A percentile compares a stretch with the other conserved stretches of the same genome.
Conservation (phyloP, 805 yeast genomes). For the Allodekkera sacchari region DNA sequence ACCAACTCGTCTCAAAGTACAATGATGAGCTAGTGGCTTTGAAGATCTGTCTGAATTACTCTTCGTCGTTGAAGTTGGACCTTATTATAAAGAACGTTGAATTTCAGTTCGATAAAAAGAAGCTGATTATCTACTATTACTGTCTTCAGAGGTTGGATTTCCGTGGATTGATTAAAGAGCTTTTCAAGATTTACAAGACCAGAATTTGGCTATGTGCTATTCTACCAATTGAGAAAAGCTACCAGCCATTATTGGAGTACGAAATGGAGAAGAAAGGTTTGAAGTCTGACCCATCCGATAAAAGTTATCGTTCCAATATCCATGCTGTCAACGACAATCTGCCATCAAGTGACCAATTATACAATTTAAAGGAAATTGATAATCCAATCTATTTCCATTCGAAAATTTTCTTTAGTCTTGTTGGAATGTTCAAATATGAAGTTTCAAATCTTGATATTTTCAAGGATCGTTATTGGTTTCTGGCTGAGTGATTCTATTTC, state of each 20-base stretch:
- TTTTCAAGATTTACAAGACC: conserved; percentile 69
- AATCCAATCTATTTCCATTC: conserved; percentile 45
- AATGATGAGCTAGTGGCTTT: conserved; percentile 67
- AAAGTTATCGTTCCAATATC: conserved; percentile 30
- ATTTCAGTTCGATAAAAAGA: conserved; percentile 75
- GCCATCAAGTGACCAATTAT: conserved; percentile 33
- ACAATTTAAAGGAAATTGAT: conserved; percentile 24
- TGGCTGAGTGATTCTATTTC: conserved; percentile 16
- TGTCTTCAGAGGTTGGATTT: conserved; percentile 64
- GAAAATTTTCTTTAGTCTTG: conserved; percentile 38
- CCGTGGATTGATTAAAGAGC: conserved; percentile 61
- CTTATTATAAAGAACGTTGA: conserved; percentile 67
- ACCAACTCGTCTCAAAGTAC: conserved; percentile 52
- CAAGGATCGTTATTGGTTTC: conserved; percentile 20
- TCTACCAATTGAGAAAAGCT: conserved; percentile 28
- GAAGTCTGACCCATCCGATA: conserved; percentile 16
- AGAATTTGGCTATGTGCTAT: conserved; percentile 82
- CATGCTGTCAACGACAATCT: conserved; percentile 20
- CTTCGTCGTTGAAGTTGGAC: conserved; percentile 30
- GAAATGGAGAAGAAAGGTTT: conserved; percentile 18
- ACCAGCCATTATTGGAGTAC: conserved; percentile 21
- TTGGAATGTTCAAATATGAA: conserved; percentile 36
- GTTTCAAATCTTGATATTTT: conserved; percentile 20
- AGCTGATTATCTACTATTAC: conserved; percentile 62
- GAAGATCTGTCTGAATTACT: conserved; percentile 48